These are phyloP conservation scores for Cyclocybe cylindracea DNA, from an alignment of 768 basidiomycete species.

Conservation along the genomic window DNA sequence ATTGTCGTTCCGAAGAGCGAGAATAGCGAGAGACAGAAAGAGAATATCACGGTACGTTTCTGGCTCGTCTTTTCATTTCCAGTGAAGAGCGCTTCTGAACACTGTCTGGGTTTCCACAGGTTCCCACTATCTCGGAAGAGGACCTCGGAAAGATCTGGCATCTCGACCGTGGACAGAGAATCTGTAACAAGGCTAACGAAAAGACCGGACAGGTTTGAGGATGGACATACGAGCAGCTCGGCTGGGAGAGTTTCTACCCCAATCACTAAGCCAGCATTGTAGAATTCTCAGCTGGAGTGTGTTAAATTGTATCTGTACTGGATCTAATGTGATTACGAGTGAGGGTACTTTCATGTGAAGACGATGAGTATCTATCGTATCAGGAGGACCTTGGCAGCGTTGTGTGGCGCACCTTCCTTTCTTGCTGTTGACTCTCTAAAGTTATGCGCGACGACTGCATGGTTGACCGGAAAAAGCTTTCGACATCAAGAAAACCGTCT, in stretches of 20 bases:
- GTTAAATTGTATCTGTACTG: neutral
- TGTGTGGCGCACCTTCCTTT: too few species aligned
- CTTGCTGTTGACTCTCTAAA: too few species aligned
- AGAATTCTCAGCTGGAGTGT: neutral
- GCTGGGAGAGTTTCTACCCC: conserved; percentile 30
- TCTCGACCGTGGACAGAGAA: conserved; percentile 42
- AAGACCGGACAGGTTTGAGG: conserved; percentile 36
- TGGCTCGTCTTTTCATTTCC: neutral
- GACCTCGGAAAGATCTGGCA: conserved; percentile 46
- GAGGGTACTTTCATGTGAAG: too few species aligned
- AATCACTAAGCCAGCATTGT: neutral
- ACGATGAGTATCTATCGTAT: too few species aligned
- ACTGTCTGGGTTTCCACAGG: conserved; percentile 1
- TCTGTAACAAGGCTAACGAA: conserved; percentile 38
- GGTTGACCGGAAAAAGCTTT: too few species aligned
- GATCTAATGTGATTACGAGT: neutral
- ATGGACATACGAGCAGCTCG: conserved; percentile 38
- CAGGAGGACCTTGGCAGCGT: too few species aligned
- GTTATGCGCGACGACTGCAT: too few species aligned
- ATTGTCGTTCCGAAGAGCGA: conserved; percentile 49
- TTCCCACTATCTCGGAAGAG: conserved; percentile 23
- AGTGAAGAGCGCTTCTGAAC: neutral
- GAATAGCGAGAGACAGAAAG: conserved; percentile 46
- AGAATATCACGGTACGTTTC: conserved; percentile 45
- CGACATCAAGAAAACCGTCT: too few species aligned